These are phyloP conservation scores for Wickerhamomyces chaumierensis DNA, from an alignment of 805 yeast species.

Conservation along the genomic window DNA sequence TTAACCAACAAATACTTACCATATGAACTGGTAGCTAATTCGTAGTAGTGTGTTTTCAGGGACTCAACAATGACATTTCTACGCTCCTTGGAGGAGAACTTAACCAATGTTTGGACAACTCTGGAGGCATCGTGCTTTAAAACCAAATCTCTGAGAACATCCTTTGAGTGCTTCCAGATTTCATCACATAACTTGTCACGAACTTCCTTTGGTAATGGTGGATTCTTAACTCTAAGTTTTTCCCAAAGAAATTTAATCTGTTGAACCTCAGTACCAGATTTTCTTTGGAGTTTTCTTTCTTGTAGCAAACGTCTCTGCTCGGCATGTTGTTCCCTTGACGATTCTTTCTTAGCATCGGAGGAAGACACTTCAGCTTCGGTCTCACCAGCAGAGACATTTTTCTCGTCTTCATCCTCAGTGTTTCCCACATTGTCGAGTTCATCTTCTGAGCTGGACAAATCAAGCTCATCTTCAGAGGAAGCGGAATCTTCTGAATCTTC, in stretches of 20 bases:
- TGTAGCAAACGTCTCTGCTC: conserved; percentile 70
- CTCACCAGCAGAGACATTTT: conserved; percentile 11
- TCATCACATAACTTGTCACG: conserved; percentile 74
- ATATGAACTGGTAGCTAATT: conserved; percentile 81
- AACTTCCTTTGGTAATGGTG: conserved; percentile 64
- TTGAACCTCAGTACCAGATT: conserved; percentile 79
- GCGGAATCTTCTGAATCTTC: conserved; percentile 14
- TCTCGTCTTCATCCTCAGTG: conserved; percentile 16
- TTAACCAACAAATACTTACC: conserved; percentile 89
- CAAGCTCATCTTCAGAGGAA: conserved; percentile 12
- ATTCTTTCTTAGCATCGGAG: conserved; percentile 26
- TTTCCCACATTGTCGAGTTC: conserved; percentile 6
- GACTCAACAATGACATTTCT: conserved; percentile 58
- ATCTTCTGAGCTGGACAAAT: conserved; percentile 11
- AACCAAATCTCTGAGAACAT: conserved; percentile 72
- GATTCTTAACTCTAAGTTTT: conserved; percentile 72
- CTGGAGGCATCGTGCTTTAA: conserved; percentile 94
- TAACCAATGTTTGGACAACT: conserved; percentile 87
- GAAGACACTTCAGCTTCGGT: conserved; percentile 5
- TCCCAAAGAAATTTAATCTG: conserved; percentile 87
- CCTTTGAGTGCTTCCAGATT: conserved; percentile 74
- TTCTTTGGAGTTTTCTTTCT: conserved; percentile 81
- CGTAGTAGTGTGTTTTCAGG: conserved; percentile 66
- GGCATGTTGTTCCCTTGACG: conserved; percentile 60
- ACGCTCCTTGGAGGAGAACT: conserved; percentile 71